Evolutionary conservation across 495 filamentous ascomycete genomes (phyloP), one percentile per base, ranked within the genome.

Genomic region (Xylona heveae): DNA sequence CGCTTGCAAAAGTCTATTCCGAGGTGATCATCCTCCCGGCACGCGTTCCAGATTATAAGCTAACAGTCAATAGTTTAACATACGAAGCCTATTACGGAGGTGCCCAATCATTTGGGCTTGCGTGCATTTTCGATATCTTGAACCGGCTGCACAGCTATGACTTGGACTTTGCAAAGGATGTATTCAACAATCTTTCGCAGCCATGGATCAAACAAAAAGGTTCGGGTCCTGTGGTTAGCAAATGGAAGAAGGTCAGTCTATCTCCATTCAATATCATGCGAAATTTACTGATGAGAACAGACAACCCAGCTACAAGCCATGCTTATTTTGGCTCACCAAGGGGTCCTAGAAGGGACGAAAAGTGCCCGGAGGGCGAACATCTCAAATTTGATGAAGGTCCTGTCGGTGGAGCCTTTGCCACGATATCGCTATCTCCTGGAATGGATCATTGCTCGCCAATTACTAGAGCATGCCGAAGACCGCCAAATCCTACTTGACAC

Each of bases 341-440:
- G 48, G 39, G 41, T 45, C 51, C 10, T 45, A 39, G 19, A 24
- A 28, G 16, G 48, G 44, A 18, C n/a, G n/a, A n/a, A n/a, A n/a
- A n/a, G n/a, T n/a, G n/a, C n/a, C n/a, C n/a, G n/a, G n/a, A n/a
- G n/a, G n/a, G n/a, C n/a, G n/a, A n/a, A n/a, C n/a, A n/a, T n/a
- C n/a, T n/a, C n/a, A n/a, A n/a, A n/a, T n/a, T n/a, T n/a, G n/a
- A 42, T 49, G 24, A 21, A 41, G 7, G 38, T 52, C 14, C 32
- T 62, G 10, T 42, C 45, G 2, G 30, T 57, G 17, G 59, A 64
- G 30, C 50, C 48, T 5, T 47, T 57, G 37, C 59, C 59, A 5
- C 42, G 50, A 28, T 57, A 48, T 30, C 45, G 59, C 12, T 61
- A 49, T 36, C 36, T 62, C 19, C 42, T 48, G 20, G 45, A 49